These are phyloP conservation scores for Teratosphaeria nubilosa DNA, from an alignment of 2,329 filamentous ascomycete genomes.

Conservation along the genomic window DNA sequence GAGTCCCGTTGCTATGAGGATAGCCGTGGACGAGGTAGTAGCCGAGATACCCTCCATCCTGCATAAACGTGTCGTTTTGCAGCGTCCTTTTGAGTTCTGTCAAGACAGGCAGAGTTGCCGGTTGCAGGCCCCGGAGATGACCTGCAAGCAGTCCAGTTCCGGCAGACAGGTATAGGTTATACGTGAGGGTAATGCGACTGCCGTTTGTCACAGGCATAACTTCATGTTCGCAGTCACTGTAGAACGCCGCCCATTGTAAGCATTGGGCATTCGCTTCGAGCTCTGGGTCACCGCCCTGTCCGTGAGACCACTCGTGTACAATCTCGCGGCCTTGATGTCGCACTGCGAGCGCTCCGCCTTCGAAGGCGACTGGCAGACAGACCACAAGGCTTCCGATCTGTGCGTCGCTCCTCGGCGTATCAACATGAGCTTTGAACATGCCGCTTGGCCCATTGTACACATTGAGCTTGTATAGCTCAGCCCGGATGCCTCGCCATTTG, in stretches of 20 bases:
- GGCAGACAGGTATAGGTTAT: slow-evolving; percentile 43
- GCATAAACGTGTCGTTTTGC: slow-evolving; percentile 27
- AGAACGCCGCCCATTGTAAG: slow-evolving; percentile 44
- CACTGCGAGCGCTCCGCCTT: slow-evolving; percentile 36
- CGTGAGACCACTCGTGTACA: slow-evolving; percentile 33
- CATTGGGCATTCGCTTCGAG: neutral
- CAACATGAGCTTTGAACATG: slow-evolving; percentile 19
- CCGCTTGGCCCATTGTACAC: slow-evolving; percentile 23
- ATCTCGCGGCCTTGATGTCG: slow-evolving; percentile 29
- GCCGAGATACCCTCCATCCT: slow-evolving; percentile 11
- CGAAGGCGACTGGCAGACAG: slow-evolving; percentile 9
- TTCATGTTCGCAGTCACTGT: slow-evolving; percentile 45
- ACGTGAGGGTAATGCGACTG: slow-evolving; percentile 49
- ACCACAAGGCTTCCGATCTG: slow-evolving; percentile 19
- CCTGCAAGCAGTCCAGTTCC: slow-evolving; percentile 25
- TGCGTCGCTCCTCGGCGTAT: slow-evolving; percentile 16
- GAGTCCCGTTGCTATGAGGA: slow-evolving; percentile 11
- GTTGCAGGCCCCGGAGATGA: slow-evolving; percentile 19
- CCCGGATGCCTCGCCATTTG: slow-evolving; percentile 25
- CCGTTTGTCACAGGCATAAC: slow-evolving; percentile 41
- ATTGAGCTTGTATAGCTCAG: slow-evolving; percentile 51
- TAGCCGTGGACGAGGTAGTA: slow-evolving; percentile 16
- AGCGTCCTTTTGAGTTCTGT: slow-evolving; percentile 24
- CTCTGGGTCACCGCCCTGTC: neutral
- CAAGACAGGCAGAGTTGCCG: slow-evolving; percentile 29